These are phyloP conservation scores for Amanita jacksonii DNA, from an alignment of 768 basidiomycete genomes.

Conservation along the genomic window DNA sequence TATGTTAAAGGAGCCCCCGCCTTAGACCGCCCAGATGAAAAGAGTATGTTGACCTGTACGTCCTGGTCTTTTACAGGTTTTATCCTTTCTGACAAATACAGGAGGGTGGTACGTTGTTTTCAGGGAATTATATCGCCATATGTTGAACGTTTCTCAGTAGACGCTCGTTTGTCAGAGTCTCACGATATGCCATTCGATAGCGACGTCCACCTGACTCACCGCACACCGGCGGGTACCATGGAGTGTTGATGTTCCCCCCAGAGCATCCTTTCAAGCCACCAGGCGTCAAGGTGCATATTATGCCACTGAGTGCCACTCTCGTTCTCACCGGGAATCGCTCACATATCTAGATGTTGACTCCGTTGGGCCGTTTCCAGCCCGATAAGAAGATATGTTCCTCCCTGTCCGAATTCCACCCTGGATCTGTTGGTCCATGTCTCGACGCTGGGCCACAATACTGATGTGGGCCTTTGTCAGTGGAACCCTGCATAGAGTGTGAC, in stretches of 20 bases:
- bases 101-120: constrained; percentile 5
- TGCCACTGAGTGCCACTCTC: neutral
- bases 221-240: constrained; percentile 89
- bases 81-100: neutral
- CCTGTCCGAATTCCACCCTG: constrained; percentile 94
- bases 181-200: constrained; percentile 29
- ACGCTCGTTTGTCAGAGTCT: constrained; percentile 7
- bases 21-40: constrained; percentile 96
- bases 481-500: constrained; percentile 94
- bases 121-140: constrained; percentile 97
- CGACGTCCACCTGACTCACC: constrained; percentile 93
- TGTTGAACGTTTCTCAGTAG: constrained; percentile 10
- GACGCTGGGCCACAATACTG: neutral
- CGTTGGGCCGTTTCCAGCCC: constrained; percentile 83
- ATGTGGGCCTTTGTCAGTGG: constrained; percentile 44
- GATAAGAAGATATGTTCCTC: constrained; percentile 97
- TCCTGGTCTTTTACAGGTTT: constrained; percentile 12
- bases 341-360: constrained; percentile 71
- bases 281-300: constrained; percentile 72
- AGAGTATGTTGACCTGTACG: constrained; percentile 93
- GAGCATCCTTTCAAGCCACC: constrained; percentile 98
- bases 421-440: constrained; percentile 53
- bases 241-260: constrained; percentile 81
- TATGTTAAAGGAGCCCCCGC: constrained; percentile 83
- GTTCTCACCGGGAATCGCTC: constrained; percentile 5